phyloP scores from a whole-genome alignment of 2,329 filamentous ascomycete species.

The Blumeria hordei region DNA sequence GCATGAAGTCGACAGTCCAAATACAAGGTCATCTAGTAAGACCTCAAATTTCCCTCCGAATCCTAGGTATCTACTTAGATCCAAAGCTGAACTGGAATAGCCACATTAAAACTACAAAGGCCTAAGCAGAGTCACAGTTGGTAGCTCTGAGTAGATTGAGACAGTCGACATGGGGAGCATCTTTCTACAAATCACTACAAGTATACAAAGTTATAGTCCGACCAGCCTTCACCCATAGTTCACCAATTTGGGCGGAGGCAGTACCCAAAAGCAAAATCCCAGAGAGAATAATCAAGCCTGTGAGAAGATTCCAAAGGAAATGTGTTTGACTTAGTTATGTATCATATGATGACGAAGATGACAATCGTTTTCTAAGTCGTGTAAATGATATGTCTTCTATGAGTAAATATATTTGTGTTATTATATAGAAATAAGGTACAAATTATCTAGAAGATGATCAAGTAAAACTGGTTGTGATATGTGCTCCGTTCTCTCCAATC shows the following conservation, averaged over 20 bases:
- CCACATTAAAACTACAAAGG: not conserved
- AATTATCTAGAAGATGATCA: too few species aligned
- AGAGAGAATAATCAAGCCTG: not conserved
- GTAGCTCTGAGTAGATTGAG: not conserved
- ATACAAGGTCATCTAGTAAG: not conserved
- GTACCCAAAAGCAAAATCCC: not conserved
- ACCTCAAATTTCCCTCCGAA: not conserved
- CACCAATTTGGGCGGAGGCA: not conserved
- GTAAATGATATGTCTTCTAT: too few species aligned
- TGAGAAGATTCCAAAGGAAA: not conserved
- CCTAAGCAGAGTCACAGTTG: not conserved
- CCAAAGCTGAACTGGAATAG: not conserved
- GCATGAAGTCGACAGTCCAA: not conserved
- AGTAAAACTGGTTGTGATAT: too few species aligned
- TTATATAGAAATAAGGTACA: too few species aligned
- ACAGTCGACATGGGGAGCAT: too few species aligned
- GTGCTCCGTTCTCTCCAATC: too few species aligned
- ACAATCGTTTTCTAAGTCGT: too few species aligned
- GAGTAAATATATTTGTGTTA: too few species aligned
- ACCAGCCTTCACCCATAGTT: not conserved
- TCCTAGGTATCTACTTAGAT: not conserved
- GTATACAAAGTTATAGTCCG: not conserved
- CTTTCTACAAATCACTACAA: not conserved
- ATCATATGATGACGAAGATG: too few species aligned
- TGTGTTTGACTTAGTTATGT: too few species aligned